Evolutionary conservation across 1,284 basidiomycete species (phyloP).

Genomic region (Boletus subluridellus): DNA sequence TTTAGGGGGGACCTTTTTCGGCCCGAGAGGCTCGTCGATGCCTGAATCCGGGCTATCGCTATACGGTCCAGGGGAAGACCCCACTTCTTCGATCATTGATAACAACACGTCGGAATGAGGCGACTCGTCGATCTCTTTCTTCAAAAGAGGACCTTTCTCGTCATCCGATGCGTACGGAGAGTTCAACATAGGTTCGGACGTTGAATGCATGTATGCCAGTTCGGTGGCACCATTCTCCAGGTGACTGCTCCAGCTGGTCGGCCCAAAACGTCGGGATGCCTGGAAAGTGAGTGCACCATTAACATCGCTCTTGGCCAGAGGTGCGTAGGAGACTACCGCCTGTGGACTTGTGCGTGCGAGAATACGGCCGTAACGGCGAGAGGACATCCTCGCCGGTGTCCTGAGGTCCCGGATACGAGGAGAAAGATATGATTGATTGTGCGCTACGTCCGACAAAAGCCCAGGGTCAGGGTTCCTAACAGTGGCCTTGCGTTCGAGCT

Average conservation of each 20-base stretch:
- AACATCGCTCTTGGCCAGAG: not conserved
- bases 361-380: constrained; percentile 20
- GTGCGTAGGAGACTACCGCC: not conserved
- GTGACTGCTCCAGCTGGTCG: not conserved
- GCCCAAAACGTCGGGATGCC: not conserved
- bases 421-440: constrained; percentile 15
- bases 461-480: constrained; percentile 15
- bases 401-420: constrained; percentile 18
- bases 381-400: constrained; percentile 14
- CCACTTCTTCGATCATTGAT: constrained; percentile 14
- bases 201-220: constrained; percentile 1
- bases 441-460: not conserved
- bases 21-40: not conserved
- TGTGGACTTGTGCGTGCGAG: not conserved
- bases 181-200: constrained; percentile 15
- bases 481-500: constrained; percentile 29
- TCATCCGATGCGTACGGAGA: not conserved
- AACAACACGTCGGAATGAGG: constrained; percentile 11
- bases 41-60: not conserved
- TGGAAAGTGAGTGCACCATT: not conserved
- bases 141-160: constrained; percentile 7
- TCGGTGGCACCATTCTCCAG: not conserved
- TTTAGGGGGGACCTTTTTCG: not conserved
- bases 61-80: not conserved
- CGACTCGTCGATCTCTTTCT: constrained; percentile 8